Conservation (phyloP, 2,329 filamentous ascomycete species). For the Madurella mycetomatis region DNA sequence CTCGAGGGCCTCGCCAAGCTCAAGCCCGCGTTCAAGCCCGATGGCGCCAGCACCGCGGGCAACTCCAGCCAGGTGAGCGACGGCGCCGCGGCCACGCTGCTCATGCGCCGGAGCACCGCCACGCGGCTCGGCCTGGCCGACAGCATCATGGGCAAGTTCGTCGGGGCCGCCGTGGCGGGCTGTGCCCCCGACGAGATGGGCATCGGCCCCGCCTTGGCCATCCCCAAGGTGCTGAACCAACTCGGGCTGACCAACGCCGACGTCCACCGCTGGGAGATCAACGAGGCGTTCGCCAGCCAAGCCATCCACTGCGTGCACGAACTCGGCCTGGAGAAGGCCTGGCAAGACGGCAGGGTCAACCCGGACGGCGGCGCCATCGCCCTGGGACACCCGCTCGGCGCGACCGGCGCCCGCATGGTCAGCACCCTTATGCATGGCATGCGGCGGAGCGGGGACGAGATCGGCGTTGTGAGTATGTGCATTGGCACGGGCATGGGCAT, state of each 20-base stretch:
- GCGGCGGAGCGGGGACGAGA: slow-evolving; percentile 65
- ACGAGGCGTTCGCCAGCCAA: slow-evolving; percentile 72
- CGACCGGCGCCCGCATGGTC: slow-evolving; percentile 78
- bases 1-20: slow-evolving; percentile 69
- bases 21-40: slow-evolving; percentile 77
- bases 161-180: slow-evolving; percentile 68
- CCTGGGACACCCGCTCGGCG: slow-evolving; percentile 86
- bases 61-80: slow-evolving; percentile 85
- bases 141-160: slow-evolving; percentile 77
- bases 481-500: slow-evolving; percentile 78
- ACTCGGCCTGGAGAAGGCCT: slow-evolving; percentile 60
- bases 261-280: slow-evolving; percentile 86
- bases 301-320: slow-evolving; percentile 66
- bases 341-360: slow-evolving; percentile 69
- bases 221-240: slow-evolving; percentile 71
- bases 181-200: slow-evolving; percentile 93
- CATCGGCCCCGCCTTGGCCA: slow-evolving; percentile 78
- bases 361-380: slow-evolving; percentile 92
- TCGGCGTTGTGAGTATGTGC: slow-evolving; percentile 91
- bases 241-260: slow-evolving; percentile 64
- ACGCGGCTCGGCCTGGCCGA: slow-evolving; percentile 64
- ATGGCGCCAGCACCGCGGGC: slow-evolving; percentile 77
- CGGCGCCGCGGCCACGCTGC: slow-evolving; percentile 75
- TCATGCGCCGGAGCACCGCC: slow-evolving; percentile 82
- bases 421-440: slow-evolving; percentile 63